Base-by-base conservation (phyloP, 306 rosid species). In the Cucumis cinereus region DNA sequence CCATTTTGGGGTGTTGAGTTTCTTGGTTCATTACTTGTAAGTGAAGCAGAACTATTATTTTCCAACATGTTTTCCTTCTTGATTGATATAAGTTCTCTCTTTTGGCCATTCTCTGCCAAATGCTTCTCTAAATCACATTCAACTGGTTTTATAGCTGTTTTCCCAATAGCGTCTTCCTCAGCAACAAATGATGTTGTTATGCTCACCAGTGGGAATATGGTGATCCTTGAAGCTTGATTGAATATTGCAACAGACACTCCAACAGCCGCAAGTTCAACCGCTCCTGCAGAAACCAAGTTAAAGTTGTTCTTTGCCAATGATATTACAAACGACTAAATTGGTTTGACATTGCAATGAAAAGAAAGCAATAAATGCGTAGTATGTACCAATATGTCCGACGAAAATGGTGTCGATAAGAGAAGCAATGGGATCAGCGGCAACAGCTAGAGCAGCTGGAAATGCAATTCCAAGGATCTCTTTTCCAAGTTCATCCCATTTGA, bases 361-460 rank as follows among this genome's bases (percentile, higher is more conserved):
- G 35, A 26, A 8, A 26, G 40, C 59, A 26, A 41, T 9, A 13
- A 75, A 59, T 14, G 54, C 19, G n/a, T 22, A 5, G 19, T 19
- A 13, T 19, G 33, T 87, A 94, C 99, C 99, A 24, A 94, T 74
- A 82, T 92, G 99, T 81, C 99, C 99, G 28, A 94, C 91, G 85
- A 94, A 94, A 50, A 92, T 94, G 3, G 99, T 94, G 89, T 94
- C 99, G 17, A 92, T 90, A n/a, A 94, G 90, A 81, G 99, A 94
- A 76, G 98, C 99, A 79, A 94, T 85, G 64, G 99, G 99, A 81
- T 94, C 99, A 83, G 99, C 96, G 41, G 99, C 97, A 75, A 94
- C 93, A 69, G 97, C 98, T 26, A 94, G 80, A 50, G 98, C 98
- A 77, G 96, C 95, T 13, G 99, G 99, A 33, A 94, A 56, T 50